Evolutionary conservation across 1,284 basidiomycete species (phyloP), one percentile per base, ranked within the genome.

Genomic region (Melanopsichium pennsylvanicum): DNA sequence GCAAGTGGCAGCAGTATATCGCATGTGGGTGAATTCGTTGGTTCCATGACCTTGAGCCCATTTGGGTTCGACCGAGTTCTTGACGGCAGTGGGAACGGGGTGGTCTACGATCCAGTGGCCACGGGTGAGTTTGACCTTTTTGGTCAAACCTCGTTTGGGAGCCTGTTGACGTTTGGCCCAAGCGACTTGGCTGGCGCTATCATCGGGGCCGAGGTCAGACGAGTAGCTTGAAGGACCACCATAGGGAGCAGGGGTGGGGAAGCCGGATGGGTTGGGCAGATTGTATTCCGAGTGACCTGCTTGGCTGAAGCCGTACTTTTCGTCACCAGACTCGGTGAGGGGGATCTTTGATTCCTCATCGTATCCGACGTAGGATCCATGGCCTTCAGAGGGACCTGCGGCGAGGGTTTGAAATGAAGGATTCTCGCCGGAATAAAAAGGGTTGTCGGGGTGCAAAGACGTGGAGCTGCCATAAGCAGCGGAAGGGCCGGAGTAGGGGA

Each of bases 21-120:
- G 87, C 91, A 97, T 92, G 82, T 93, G 90, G 2, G 91, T 92
- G 81, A 93, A 95, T 82, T 98, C 95, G 56, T 83, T 70, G 22
- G 64, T 70, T 16, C 51, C 46, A 16, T 41, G 45, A 33, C 68
- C 73, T 26, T 79, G 67, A 1, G 64, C 84, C 84, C 89, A 96
- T 81, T 90, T 90, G 33, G 86, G 83, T 82, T 97, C 93, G 38
- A 93, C 88, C 16, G 92, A 91, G 69, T 89, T 92, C 74, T 86
- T 86, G 48, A 96, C 87, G 3, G 93, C 90, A 0, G 90, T 89
- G 1, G 93, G 93, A 0, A 95, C 93, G n/a, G 88, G 85, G 40
- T 81, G 76, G 23, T 81, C 80, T 21, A 81, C 74, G 45, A 81
- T 80, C 72, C 79, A 81, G 54, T 81, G 76, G 23, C 80, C 79